Percentiles rank a stretch among this genome's conserved stretches.
Evolutionary conservation across 2,329 filamentous ascomycete species (phyloP).

Genomic region (Fusarium verticillioides): DNA sequence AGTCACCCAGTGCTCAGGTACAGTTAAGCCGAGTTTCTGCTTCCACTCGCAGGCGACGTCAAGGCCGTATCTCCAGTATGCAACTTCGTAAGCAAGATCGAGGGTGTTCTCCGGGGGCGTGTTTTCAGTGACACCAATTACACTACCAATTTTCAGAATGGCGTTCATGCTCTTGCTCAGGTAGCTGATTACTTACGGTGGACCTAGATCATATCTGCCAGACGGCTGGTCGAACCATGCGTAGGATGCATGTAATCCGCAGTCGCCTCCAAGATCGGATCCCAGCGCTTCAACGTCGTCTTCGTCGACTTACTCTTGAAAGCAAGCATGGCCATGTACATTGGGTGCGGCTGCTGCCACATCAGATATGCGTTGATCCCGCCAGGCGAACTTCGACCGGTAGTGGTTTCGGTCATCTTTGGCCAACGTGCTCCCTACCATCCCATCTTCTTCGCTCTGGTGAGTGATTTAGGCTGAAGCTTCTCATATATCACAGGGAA

Average conservation of each 20-base stretch:
- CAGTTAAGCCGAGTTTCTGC: conserved; percentile 54
- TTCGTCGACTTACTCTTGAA: conserved; percentile 39
- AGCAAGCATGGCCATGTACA: conserved; percentile 68
- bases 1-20: conserved; percentile 58
- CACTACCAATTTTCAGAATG: not conserved
- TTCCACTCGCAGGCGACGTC: conserved; percentile 65
- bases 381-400: conserved; percentile 53
- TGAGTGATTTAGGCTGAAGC: conserved; percentile 55
- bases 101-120: conserved; percentile 66
- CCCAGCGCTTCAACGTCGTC: conserved; percentile 62
- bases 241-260: conserved; percentile 70
- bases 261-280: conserved; percentile 59
- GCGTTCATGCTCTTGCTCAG: too few relatives aligned
- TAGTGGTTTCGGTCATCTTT: conserved; percentile 49
- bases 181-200: conserved; percentile 45
- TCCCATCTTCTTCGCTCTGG: conserved; percentile 53
- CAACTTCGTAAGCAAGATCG: conserved; percentile 69
- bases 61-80: conserved; percentile 71
- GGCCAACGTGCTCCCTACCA: conserved; percentile 58
- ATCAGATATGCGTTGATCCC: conserved; percentile 70
- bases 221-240: conserved; percentile 65
- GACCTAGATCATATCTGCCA: conserved; percentile 60
- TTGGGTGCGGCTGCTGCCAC: conserved; percentile 70
- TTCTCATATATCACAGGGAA: conserved; percentile 58
- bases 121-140: conserved; percentile 64